Evolutionary conservation across 2,329 filamentous ascomycete species (phyloP), one percentile per base, ranked within the genome.

Genomic region (Colletotrichum caudatum): DNA sequence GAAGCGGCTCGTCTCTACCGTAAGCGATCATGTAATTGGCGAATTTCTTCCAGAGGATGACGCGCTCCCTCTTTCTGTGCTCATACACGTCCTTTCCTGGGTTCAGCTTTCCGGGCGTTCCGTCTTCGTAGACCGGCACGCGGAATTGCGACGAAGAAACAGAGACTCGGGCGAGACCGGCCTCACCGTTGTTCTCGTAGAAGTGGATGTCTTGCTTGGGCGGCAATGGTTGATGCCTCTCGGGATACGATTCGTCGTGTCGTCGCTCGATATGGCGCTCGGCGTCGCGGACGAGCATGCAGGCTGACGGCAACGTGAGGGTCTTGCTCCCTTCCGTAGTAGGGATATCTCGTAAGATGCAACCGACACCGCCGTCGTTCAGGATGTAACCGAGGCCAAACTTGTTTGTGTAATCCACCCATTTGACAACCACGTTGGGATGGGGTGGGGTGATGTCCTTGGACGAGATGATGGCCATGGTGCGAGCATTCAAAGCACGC

Each of bases 401-500:
- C 79, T 94, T 94, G 81, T 94, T 94, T 71, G 93, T 94, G 80
- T 96, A 96, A 79, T 96, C 93, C 8, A 96, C 93, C 93, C 93
- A 96, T 78, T 95, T 94, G 14, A 92, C 88, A 16, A 92, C 90
- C 56, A 92, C 88, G 78, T 90, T 82, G 78, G 92, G 87, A 78
- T 91, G 80, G 73, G 90, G 78, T 78, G 87, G 83, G 66, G 86
- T 80, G 73, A 85, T 81, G 69, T 86, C 83, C 81, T 89, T 87
- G 12, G 87, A 83, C 0, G 85, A 86, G 60, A 90, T 82, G 65
- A 90, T 84, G 26, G 89, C 89, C 85, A 89, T 90, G 0, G 89
- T 85, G 76, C 90, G 86, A 50, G 90, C 84, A 75, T 91, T 91
- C 9, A 92, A 81, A 3, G 90, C 89, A 58, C 90, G 83, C 75